Conservation (phyloP, 371 early-diverging fungal genomes). For the Basidiobolus meristosporus region DNA sequence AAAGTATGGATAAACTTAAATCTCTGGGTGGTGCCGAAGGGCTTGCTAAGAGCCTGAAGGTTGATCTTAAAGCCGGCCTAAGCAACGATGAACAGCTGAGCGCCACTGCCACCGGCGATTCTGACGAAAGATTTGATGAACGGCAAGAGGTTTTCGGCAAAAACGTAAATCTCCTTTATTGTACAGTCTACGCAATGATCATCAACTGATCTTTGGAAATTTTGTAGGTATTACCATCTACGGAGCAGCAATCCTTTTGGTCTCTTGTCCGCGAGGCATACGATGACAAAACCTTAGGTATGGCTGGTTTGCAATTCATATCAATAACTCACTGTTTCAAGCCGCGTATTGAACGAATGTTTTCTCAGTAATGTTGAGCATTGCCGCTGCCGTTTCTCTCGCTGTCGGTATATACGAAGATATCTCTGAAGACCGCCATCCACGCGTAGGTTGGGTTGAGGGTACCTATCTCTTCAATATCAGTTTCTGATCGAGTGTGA, state of each 20-base stretch:
- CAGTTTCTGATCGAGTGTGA: too few species aligned
- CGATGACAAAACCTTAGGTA: slow-evolving; percentile 48
- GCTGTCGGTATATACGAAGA: slow-evolving; percentile 76
- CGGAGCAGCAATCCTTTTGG: too few species aligned
- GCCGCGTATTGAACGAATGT: too few species aligned
- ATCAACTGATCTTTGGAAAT: too few species aligned
- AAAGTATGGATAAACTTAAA: slow-evolving; percentile 32
- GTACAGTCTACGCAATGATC: too few species aligned
- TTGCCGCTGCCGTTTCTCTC: slow-evolving; percentile 71
- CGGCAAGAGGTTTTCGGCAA: too few species aligned
- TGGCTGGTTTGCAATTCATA: slow-evolving; percentile 37
- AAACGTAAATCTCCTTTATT: too few species aligned
- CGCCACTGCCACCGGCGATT: too few species aligned
- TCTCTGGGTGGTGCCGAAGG: slow-evolving; percentile 40
- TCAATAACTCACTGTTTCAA: slow-evolving; percentile 55
- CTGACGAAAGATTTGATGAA: too few species aligned
- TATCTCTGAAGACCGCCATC: slow-evolving; percentile 12
- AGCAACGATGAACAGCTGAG: slow-evolving; percentile 44
- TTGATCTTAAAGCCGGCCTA: slow-evolving; percentile 42
- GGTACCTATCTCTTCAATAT: too few species aligned
- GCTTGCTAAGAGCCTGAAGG: slow-evolving; percentile 34
- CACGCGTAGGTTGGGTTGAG: slow-evolving; percentile 51
- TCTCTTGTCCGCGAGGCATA: slow-evolving; percentile 15
- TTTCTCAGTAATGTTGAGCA: slow-evolving; percentile 53
- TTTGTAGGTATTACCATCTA: too few species aligned